Base-by-base conservation (phyloP, 805 yeast species). In the Pichia paraexigua region DNA sequence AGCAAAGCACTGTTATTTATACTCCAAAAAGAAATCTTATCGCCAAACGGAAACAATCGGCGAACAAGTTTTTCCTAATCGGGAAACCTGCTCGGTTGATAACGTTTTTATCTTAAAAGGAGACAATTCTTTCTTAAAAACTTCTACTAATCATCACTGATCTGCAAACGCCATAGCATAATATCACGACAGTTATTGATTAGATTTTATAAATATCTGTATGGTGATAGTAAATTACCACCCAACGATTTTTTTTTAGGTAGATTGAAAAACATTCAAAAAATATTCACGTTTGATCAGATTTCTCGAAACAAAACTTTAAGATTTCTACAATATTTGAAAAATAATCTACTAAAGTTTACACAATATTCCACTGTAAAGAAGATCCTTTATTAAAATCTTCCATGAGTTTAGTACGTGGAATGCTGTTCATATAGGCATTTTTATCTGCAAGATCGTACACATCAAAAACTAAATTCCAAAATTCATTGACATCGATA, bases 391-490 rank as follows among this genome's bases (percentile, higher is more conserved):
- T 42, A 27, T 39, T 20, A 32, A 44, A 46, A 15, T 53, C 56
- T 2, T 43, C 21, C 2, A 56, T 46, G 13, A 58, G 43, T 3
- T 46, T 32, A 20, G 43, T 37, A 28, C 59, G 43, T 11, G 54
- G 48, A 2, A 58, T 9, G 5, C 46, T 49, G 27, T 59, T 58
- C 43, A 59, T 54, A 27, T 21, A 53, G 4, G 62, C 61, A 24
- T 46, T n/a, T 28, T 53, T 32, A 32, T 72, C 77, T 5, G 74
- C 74, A 17, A 49, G 51, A 3, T 68, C 70, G 37, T 77, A 61
- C 1, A 74, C 69, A 1, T 57, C 52, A 35, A 73, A 63, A 1
- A 78, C 62, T 24, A 71, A 63, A 5, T 69, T 55, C 85, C 85
- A 79, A 58, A 78, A 78, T 47, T 60, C 62, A 3, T 60, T 56